Evolutionary conservation across 805 yeast species (phyloP).

Genomic region (Yamadazyma akitaensis): DNA sequence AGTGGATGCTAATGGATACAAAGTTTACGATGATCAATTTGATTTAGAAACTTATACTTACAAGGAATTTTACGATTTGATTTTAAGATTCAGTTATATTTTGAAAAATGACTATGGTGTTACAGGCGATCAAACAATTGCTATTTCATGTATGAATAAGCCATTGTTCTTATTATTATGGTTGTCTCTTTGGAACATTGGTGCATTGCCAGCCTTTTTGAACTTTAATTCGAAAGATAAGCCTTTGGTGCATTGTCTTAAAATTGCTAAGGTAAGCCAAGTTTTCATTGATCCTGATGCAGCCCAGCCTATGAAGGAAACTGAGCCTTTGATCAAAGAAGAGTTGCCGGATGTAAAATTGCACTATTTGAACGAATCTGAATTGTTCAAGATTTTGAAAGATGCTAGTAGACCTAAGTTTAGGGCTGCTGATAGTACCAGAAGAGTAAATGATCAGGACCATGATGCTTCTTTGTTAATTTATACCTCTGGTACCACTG

Average conservation of each 20-base stretch:
- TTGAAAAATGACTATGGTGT: constrained; percentile 63
- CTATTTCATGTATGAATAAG: constrained; percentile 74
- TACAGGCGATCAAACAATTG: constrained; percentile 64
- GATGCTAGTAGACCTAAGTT: constrained; percentile 44
- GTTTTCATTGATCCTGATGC: constrained; percentile 77
- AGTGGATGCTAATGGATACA: constrained; percentile 32
- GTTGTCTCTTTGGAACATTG: constrained; percentile 88
- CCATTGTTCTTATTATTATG: constrained; percentile 77
- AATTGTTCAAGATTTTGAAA: constrained; percentile 40
- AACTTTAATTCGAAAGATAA: constrained; percentile 74
- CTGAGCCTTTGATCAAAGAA: constrained; percentile 38
- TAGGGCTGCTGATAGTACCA: constrained; percentile 52
- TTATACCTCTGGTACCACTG: constrained; percentile 93
- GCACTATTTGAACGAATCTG: constrained; percentile 50
- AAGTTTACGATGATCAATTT: constrained; percentile 53
- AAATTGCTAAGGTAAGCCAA: constrained; percentile 58
- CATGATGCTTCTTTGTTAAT: constrained; percentile 67
- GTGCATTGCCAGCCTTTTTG: constrained; percentile 84
- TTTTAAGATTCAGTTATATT: constrained; percentile 63
- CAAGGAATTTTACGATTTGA: constrained; percentile 60
- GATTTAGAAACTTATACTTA: constrained; percentile 64
- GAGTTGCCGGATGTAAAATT: constrained; percentile 39
- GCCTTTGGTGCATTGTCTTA: constrained; percentile 77
- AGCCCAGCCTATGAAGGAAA: constrained; percentile 47
- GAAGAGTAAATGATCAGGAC: constrained; percentile 59